Conservation (phyloP, 805 yeast genomes). For the Yarrowia divulgata region DNA sequence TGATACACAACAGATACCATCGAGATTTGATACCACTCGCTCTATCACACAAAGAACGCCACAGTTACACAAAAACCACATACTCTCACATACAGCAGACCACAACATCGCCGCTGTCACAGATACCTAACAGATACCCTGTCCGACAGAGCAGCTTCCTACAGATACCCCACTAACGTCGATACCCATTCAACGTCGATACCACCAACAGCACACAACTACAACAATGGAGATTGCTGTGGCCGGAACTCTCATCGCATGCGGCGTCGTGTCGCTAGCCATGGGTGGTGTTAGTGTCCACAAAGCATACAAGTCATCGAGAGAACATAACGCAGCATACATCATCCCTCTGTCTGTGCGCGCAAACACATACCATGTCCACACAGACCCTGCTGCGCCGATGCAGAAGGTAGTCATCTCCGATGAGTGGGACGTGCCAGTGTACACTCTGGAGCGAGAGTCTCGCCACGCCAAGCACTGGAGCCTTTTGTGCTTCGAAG, state of each 20-base stretch:
- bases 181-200: not conserved
- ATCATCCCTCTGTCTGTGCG: slow-evolving; percentile 26
- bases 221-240: slow-evolving; percentile 26
- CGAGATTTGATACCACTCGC: slow-evolving; percentile 13
- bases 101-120: slow-evolving; percentile 5
- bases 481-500: slow-evolving; percentile 33
- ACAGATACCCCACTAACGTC: not conserved
- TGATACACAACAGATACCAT: slow-evolving; percentile 9
- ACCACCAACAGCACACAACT: not conserved
- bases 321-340: slow-evolving; percentile 27
- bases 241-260: slow-evolving; percentile 25
- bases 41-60: not conserved
- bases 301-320: slow-evolving; percentile 31
- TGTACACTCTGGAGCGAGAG: slow-evolving; percentile 29
- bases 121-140: not conserved
- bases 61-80: slow-evolving; percentile 7
- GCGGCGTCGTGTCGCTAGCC: slow-evolving; percentile 35
- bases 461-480: slow-evolving; percentile 30
- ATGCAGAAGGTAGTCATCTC: slow-evolving; percentile 26
- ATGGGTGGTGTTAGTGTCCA: slow-evolving; percentile 33
- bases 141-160: not conserved
- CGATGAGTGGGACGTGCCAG: slow-evolving; percentile 24
- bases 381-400: slow-evolving; percentile 23
- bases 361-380: slow-evolving; percentile 14
- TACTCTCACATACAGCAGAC: slow-evolving; percentile 1